phyloP scores from a whole-genome alignment of 1,139 yeast genomes.

The Saccharomyces hybrid region DNA sequence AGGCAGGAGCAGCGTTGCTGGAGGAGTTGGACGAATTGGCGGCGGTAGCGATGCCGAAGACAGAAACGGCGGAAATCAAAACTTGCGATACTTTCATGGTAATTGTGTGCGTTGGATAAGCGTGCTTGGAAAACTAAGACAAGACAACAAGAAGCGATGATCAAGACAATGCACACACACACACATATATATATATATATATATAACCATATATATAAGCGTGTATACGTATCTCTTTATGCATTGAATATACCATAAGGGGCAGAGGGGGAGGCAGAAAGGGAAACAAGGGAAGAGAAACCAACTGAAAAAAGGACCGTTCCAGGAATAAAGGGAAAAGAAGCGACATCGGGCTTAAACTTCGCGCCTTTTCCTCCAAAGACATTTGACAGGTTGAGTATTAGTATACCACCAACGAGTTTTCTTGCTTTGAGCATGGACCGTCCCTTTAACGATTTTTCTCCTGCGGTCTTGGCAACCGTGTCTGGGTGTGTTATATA shows the following conservation, averaged over 20 bases:
- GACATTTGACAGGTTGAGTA: not conserved
- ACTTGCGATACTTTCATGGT: not conserved
- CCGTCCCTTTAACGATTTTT: not conserved
- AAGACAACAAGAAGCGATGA: not conserved
- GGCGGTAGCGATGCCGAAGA: conserved; percentile 4
- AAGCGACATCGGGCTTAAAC: not conserved
- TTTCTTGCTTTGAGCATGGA: not conserved
- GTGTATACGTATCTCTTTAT: not conserved
- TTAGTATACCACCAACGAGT: not conserved
- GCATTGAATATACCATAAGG: not conserved
- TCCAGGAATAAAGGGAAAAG: not conserved
- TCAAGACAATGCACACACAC: not conserved
- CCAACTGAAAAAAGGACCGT: not conserved
- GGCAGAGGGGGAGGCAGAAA: not conserved
- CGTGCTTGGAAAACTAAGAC: not conserved
- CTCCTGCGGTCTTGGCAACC: not conserved
- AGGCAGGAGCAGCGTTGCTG: conserved; percentile 10
- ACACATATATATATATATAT: not conserved
- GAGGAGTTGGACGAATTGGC: conserved; percentile 5
- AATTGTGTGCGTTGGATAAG: not conserved
- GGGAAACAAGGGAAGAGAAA: not conserved
- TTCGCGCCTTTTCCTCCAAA: not conserved
- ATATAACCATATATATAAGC: not conserved
- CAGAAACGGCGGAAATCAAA: not conserved
- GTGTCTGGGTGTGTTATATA: not conserved